Evolutionary conservation across 352 stramenopile species (phyloP).

Genomic region (Lagenidium giganteum): DNA sequence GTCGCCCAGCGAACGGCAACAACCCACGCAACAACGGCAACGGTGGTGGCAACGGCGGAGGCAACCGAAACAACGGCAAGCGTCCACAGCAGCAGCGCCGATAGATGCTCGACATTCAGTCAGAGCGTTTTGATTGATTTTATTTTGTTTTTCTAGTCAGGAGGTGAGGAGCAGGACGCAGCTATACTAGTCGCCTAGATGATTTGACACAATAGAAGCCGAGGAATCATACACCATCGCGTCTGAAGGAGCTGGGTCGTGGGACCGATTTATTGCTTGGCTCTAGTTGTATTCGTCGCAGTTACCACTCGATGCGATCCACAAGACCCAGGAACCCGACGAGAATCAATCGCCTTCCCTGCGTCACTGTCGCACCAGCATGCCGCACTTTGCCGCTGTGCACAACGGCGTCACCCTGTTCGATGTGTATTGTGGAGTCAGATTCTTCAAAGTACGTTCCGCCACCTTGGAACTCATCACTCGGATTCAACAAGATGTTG

Average conservation of each 20-base stretch:
- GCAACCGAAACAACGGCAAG: slow-evolving; percentile 4
- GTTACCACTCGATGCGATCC: slow-evolving; percentile 19
- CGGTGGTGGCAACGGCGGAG: slow-evolving; percentile 8
- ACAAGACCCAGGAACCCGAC: slow-evolving; percentile 91
- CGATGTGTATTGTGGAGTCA: slow-evolving; percentile 58
- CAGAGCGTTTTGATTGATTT: slow-evolving; percentile 1
- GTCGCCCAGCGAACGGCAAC: slow-evolving; percentile 5
- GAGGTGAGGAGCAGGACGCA: background rate
- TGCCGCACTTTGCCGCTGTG: slow-evolving; percentile 93
- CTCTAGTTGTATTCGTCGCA: too few relatives aligned
- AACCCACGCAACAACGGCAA: slow-evolving; percentile 12
- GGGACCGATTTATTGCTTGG: too few relatives aligned
- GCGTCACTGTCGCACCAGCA: slow-evolving; percentile 80
- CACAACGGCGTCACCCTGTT: slow-evolving; percentile 82
- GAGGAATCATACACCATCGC: too few relatives aligned
- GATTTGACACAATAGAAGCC: too few relatives aligned
- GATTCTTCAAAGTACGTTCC: slow-evolving; percentile 91
- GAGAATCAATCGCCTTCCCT: slow-evolving; percentile 83
- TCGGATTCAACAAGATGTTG: slow-evolving; percentile 86
- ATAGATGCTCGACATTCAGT: background rate
- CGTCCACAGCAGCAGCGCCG: slow-evolving; percentile 3
- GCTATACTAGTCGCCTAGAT: too few relatives aligned
- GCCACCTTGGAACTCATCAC: slow-evolving; percentile 83
- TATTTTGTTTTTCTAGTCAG: slow-evolving; percentile 1
- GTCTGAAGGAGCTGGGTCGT: too few relatives aligned